A percentile compares a stretch with the other conserved stretches of the same genome.
These are phyloP conservation scores for Globisporangium rhizosaccharum DNA, from an alignment of 352 stramenopile species.

Conservation along the genomic window DNA sequence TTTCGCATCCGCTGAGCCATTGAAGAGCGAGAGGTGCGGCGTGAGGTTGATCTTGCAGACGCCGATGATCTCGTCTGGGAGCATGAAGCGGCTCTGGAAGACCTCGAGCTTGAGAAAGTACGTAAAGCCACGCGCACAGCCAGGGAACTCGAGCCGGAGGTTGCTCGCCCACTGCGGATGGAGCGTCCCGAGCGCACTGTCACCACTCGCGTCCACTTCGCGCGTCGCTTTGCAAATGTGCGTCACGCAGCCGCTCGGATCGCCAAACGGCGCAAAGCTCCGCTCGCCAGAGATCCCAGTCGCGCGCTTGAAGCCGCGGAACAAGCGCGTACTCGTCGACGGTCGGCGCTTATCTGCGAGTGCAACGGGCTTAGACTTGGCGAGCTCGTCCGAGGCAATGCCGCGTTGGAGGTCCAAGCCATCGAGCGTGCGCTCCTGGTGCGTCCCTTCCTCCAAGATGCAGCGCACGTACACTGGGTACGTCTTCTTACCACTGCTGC, in stretches of 20 bases:
- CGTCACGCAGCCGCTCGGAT: slow-evolving; percentile 74
- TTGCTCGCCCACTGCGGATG: slow-evolving; percentile 72
- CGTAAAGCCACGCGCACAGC: slow-evolving; percentile 62
- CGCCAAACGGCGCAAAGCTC: slow-evolving; percentile 61
- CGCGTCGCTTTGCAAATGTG: slow-evolving; percentile 49
- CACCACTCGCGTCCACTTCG: slow-evolving; percentile 16
- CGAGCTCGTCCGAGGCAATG: slow-evolving; percentile 11
- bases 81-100: slow-evolving; percentile 83
- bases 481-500: slow-evolving; percentile 33
- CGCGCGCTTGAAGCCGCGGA: slow-evolving; percentile 67
- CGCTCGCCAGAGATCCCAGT: slow-evolving; percentile 69
- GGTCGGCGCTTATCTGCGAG: slow-evolving; percentile 34
- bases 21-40: slow-evolving; percentile 74
- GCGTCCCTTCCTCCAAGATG: slow-evolving; percentile 70
- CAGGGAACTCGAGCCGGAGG: slow-evolving; percentile 69
- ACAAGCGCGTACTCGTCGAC: slow-evolving; percentile 61
- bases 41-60: slow-evolving; percentile 85
- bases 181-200: slow-evolving; percentile 15
- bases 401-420: slow-evolving; percentile 41
- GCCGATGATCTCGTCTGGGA: slow-evolving; percentile 66
- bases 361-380: slow-evolving; percentile 12
- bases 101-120: slow-evolving; percentile 80
- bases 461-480: slow-evolving; percentile 67
- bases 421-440: slow-evolving; percentile 70
- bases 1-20: slow-evolving; percentile 74